Evolutionary conservation across 257 asterid species (phyloP).

Genomic region (Thymus mandschuricus): DNA sequence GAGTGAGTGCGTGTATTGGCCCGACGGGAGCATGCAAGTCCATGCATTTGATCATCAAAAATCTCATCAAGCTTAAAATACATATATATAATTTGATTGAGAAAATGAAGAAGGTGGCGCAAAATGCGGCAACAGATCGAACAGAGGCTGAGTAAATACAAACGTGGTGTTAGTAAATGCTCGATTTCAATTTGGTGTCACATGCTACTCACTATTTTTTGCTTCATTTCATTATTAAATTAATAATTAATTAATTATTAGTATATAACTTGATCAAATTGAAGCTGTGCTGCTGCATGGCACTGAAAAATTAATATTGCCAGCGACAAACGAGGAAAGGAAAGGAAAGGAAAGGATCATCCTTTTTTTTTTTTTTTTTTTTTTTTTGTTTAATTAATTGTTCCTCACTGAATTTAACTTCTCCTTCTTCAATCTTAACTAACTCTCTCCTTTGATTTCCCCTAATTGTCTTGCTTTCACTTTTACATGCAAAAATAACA

Average conservation of each 20-base stretch:
- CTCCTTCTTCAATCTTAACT: background rate
- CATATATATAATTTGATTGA: background rate
- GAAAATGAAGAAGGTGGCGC: constrained; percentile 38
- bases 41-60: no score
- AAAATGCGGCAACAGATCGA: constrained; percentile 51
- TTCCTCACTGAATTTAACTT: constrained; percentile 4
- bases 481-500: no score
- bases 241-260: background rate
- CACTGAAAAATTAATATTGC: constrained; percentile 36
- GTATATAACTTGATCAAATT: constrained; percentile 13
- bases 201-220: constrained; percentile 33
- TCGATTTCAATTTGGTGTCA: constrained; percentile 41
- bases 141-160: constrained; percentile 51
- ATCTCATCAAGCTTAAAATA: no score
- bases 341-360: background rate
- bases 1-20: no score
- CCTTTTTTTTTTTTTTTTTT: constrained; percentile 12
- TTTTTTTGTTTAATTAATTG: constrained; percentile 19
- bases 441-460: no score
- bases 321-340: constrained; percentile 11
- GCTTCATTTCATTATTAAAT: background rate
- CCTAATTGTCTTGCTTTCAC: no score
- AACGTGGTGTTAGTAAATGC: constrained; percentile 76
- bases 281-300: constrained; percentile 16
- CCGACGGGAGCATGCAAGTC: no score